Evolutionary conservation across 2,329 filamentous ascomycete genomes (phyloP).

Genomic region (Colletotrichum liaoningense): DNA sequence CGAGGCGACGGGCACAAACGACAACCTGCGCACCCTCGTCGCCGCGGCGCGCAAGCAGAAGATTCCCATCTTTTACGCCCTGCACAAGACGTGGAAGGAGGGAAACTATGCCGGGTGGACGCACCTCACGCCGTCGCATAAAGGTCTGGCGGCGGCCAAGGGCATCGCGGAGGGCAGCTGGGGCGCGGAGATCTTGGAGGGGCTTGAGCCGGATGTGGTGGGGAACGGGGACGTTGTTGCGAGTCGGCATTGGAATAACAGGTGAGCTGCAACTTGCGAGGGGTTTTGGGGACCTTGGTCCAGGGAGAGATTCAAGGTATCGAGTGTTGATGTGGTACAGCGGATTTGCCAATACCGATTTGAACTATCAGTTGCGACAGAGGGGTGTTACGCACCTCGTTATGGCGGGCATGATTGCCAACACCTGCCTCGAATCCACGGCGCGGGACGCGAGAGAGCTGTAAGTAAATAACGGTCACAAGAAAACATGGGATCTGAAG

Average conservation of each 20-base stretch:
- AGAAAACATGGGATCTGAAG: not conserved
- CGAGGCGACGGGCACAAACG: not conserved
- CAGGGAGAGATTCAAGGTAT: no score
- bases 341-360: not conserved
- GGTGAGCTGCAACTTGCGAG: not conserved
- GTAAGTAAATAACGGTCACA: not conserved
- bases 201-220: not conserved
- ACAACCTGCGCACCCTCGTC: not conserved
- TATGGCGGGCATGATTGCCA: not conserved
- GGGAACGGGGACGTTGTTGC: not conserved
- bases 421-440: not conserved
- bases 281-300: no score
- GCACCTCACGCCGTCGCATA: not conserved
- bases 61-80: not conserved
- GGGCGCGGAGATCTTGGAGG: not conserved
- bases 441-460: not conserved
- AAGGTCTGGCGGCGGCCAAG: not conserved
- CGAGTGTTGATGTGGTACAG: not conserved
- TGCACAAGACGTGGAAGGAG: not conserved
- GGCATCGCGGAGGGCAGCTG: not conserved
- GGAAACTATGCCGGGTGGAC: not conserved
- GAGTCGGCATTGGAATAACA: not conserved
- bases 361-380: not conserved
- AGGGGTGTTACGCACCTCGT: not conserved
- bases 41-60: not conserved